Percentiles rank a stretch among this genome's conserved stretches.
These are phyloP conservation scores for Trametes versicolor DNA, from an alignment of 1,284 basidiomycete genomes.

Conservation along the genomic window DNA sequence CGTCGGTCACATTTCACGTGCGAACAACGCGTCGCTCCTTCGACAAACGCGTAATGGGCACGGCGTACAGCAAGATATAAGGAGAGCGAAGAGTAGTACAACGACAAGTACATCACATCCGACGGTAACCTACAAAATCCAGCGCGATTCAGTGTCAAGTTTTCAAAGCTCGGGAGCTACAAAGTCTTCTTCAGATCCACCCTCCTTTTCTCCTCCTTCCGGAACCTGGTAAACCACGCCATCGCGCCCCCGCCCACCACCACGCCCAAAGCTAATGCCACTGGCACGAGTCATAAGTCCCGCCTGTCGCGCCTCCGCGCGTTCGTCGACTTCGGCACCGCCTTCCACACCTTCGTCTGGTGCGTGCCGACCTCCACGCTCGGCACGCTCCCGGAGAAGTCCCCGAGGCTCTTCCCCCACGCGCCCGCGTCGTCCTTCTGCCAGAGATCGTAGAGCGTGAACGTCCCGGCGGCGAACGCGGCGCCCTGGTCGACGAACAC, in stretches of 20 bases:
- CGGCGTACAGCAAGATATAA: not conserved
- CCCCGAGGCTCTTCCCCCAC: constrained; percentile 48
- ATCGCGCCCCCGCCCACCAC: constrained; percentile 1
- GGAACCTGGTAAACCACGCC: not conserved
- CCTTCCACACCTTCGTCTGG: constrained; percentile 46
- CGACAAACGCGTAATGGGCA: too few relatives aligned
- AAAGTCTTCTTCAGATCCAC: constrained; percentile 10
- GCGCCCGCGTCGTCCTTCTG: constrained; percentile 45
- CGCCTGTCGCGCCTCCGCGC: constrained; percentile 21
- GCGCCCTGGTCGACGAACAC: constrained; percentile 48
- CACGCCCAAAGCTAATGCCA: constrained; percentile 2
- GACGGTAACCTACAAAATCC: not conserved
- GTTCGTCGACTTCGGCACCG: constrained; percentile 34
- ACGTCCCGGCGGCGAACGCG: constrained; percentile 42
- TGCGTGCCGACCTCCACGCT: constrained; percentile 43
- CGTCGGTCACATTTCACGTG: constrained; percentile 20
- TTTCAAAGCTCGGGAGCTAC: not conserved
- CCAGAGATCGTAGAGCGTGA: constrained; percentile 50
- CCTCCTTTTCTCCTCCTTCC: constrained; percentile 14
- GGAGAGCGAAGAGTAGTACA: too few relatives aligned
- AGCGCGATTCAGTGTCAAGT: not conserved
- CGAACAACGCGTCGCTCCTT: constrained; percentile 6
- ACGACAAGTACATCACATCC: too few relatives aligned
- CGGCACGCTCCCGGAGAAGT: constrained; percentile 38
- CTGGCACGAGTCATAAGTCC: constrained; percentile 34